These are phyloP conservation scores for Crithidia sp. DNA, from an alignment of 208 protist genomes.

Conservation along the genomic window DNA sequence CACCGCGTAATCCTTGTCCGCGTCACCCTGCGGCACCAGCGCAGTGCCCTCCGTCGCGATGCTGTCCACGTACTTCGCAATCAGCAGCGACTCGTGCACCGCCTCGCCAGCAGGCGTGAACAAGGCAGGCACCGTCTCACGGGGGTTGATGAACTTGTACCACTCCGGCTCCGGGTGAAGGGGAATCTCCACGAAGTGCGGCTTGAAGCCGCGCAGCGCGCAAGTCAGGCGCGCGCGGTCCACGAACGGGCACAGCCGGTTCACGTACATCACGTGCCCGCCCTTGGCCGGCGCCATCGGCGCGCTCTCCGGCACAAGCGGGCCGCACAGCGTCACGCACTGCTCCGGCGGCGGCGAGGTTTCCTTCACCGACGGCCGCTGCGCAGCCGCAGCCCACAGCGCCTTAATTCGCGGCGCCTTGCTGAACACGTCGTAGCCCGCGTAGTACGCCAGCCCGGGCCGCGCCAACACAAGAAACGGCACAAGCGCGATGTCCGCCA, in stretches of 20 bases:
- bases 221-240: slow-evolving; percentile 64
- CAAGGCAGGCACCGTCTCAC: slow-evolving; percentile 70
- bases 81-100: slow-evolving; percentile 68
- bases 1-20: slow-evolving; percentile 54
- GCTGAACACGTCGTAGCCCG: slow-evolving; percentile 70
- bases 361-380: slow-evolving; percentile 60
- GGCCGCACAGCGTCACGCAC: slow-evolving; percentile 41
- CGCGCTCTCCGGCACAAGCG: slow-evolving; percentile 44
- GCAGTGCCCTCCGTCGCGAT: slow-evolving; percentile 10
- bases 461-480: slow-evolving; percentile 74
- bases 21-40: slow-evolving; percentile 53
- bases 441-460: slow-evolving; percentile 61
- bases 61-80: slow-evolving; percentile 69
- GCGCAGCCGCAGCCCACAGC: slow-evolving; percentile 46
- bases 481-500: slow-evolving; percentile 73
- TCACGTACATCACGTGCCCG: slow-evolving; percentile 58
- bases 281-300: slow-evolving; percentile 40
- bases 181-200: slow-evolving; percentile 53
- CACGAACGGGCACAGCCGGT: slow-evolving; percentile 57
- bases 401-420: slow-evolving; percentile 67
- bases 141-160: slow-evolving; percentile 68
- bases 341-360: slow-evolving; percentile 46
- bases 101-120: slow-evolving; percentile 55
- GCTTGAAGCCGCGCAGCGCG: slow-evolving; percentile 44
- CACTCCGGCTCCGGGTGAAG: slow-evolving; percentile 50